Evolutionary conservation across 768 basidiomycete genomes (phyloP).

Genomic region (Amanita thiersii): DNA sequence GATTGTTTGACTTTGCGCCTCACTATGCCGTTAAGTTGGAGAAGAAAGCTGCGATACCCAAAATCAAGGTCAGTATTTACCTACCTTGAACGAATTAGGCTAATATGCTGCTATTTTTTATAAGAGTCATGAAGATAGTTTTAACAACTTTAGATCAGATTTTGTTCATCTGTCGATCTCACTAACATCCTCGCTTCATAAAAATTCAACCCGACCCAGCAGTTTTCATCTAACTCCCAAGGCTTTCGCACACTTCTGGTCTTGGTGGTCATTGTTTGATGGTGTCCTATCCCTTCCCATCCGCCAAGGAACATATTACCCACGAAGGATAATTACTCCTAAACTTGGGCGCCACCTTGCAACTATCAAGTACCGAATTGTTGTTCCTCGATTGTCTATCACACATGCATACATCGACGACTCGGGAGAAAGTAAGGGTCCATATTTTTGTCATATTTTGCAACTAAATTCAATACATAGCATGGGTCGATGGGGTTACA

Average conservation of each 20-base stretch:
- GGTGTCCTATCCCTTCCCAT: constrained; percentile 72
- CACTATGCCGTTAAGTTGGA: constrained; percentile 70
- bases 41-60: constrained; percentile 33
- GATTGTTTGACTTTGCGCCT: constrained; percentile 70
- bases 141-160: constrained; percentile 83
- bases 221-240: constrained; percentile 83
- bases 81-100: neutral
- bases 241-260: constrained; percentile 82
- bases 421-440: constrained; percentile 45
- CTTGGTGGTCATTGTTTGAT: constrained; percentile 88
- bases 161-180: constrained; percentile 91
- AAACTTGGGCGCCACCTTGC: constrained; percentile 86
- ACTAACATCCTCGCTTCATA: constrained; percentile 54
- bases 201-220: constrained; percentile 36
- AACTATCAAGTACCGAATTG: constrained; percentile 85
- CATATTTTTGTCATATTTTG: neutral
- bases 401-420: constrained; percentile 86
- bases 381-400: constrained; percentile 70
- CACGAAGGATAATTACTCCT: constrained; percentile 61
- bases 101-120: constrained; percentile 7
- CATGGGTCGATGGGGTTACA: constrained; percentile 74
- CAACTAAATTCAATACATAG: constrained; percentile 20
- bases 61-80: constrained; percentile 32
- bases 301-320: constrained; percentile 80
- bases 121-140: constrained; percentile 61